phyloP scores from a whole-genome alignment of 352 stramenopile species.

The Phytophthora palmivora region DNA sequence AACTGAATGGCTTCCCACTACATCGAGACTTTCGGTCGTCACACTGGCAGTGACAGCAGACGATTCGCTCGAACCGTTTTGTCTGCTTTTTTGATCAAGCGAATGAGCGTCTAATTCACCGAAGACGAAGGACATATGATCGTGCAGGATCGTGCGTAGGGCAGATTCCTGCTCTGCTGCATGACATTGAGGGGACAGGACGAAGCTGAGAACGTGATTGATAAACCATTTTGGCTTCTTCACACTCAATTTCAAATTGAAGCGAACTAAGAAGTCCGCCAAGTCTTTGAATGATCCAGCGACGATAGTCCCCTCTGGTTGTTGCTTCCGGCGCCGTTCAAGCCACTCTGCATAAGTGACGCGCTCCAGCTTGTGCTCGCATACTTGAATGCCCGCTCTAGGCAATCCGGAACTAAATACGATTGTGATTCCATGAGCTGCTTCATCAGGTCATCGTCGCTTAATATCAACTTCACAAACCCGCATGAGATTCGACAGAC shows the following conservation, averaged over 20 bases:
- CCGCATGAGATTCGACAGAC: slow-evolving; percentile 46
- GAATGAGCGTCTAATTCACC: slow-evolving; percentile 36
- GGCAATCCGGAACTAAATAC: slow-evolving; percentile 52
- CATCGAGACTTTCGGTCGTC: slow-evolving; percentile 21
- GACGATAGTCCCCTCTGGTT: slow-evolving; percentile 1
- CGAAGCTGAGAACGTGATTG: slow-evolving; percentile 65
- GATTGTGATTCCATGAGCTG: slow-evolving; percentile 37
- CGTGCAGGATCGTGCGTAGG: slow-evolving; percentile 43
- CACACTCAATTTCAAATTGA: slow-evolving; percentile 54
- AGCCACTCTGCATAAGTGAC: slow-evolving; percentile 44
- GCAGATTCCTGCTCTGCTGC: slow-evolving; percentile 33
- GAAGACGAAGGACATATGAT: slow-evolving; percentile 62
- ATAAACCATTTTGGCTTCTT: slow-evolving; percentile 84
- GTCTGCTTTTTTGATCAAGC: slow-evolving; percentile 17
- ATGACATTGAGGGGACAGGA: slow-evolving; percentile 47
- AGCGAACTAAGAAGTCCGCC: slow-evolving; percentile 51
- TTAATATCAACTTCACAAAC: slow-evolving; percentile 53
- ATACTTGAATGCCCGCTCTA: slow-evolving; percentile 59
- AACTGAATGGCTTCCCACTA: slow-evolving; percentile 28
- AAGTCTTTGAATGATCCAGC: slow-evolving; percentile 38
- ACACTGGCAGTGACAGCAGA: slow-evolving; percentile 4
- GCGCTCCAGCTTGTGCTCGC: slow-evolving; percentile 47
- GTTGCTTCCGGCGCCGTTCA: slow-evolving; percentile 30
- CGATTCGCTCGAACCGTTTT: slow-evolving; percentile 31
- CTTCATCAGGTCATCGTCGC: slow-evolving; percentile 38